Conservation (phyloP, 2,329 filamentous ascomycete genomes). For the Epichloe glyceriae region DNA sequence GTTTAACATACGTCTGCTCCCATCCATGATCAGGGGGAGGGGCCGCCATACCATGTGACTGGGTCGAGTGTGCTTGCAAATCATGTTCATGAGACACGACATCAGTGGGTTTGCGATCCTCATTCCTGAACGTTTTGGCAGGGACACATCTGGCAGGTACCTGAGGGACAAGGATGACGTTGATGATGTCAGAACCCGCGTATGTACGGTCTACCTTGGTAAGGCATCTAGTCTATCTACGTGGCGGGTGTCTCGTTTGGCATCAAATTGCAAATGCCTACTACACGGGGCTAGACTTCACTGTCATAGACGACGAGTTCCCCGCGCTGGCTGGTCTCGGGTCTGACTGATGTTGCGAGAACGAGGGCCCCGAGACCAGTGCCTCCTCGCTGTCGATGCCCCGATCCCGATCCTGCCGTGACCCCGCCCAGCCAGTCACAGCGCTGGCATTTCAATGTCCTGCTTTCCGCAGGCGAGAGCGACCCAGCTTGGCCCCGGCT, state of each 20-base stretch:
- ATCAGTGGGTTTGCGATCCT: too few relatives aligned
- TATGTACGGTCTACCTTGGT: too few relatives aligned
- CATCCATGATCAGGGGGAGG: not conserved
- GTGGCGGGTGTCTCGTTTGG: not conserved
- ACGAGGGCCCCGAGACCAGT: not conserved
- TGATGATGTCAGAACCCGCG: too few relatives aligned
- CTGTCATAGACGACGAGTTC: not conserved
- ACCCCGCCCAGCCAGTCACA: slow-evolving; percentile 12
- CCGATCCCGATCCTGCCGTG: not conserved
- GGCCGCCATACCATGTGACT: too few relatives aligned
- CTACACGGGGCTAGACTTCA: not conserved
- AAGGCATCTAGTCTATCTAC: not conserved
- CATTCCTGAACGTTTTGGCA: too few relatives aligned
- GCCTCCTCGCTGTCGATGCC: not conserved
- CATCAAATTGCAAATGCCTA: slow-evolving; percentile 1
- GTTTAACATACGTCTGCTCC: not conserved
- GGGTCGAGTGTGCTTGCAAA: too few relatives aligned
- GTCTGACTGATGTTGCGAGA: not conserved
- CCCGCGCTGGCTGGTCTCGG: not conserved
- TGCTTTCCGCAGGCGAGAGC: not conserved
- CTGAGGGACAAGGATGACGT: too few relatives aligned
- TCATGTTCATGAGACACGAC: too few relatives aligned
- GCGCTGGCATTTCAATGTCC: not conserved
- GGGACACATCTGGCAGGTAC: too few relatives aligned
- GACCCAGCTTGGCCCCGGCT: slow-evolving; percentile 9